Evolutionary conservation across 2,329 filamentous ascomycete species (phyloP), one percentile per base, ranked within the genome.

Genomic region (Aspergillus fumigatiaffinis): DNA sequence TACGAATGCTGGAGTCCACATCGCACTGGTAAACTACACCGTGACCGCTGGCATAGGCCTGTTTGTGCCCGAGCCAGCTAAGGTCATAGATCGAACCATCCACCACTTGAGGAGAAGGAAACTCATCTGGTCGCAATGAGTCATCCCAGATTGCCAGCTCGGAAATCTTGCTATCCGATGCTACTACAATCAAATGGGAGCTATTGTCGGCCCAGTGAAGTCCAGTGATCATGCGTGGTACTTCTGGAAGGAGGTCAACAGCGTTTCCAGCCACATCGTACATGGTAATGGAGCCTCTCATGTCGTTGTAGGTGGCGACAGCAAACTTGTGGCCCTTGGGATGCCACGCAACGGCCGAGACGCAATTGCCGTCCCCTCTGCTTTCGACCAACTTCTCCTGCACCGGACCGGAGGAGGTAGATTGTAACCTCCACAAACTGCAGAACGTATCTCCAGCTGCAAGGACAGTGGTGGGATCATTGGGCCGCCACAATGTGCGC

Each of bases 321-420:
- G 78, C 79, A 50, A 81, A 63, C 57, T 77, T 73, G 35, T 72
- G 68, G 23, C 79, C 79, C 17, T 68, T 63, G 1, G 75, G 73
- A 61, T 79, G 72, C 79, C 79, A 81, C 3, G 76, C 73, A 42
- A 79, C 68, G 2, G 77, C 73, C 10, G 77, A 79, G 49, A 80
- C 75, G 54, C 71, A 72, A 17, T 70, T 67, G 26, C 60, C 63
- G 50, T 72, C 68, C 3, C 64, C 64, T 48, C 69, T 71, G 49
- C 63, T 66, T 32, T 76, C 71, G 6, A 76, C 60, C 4, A 79
- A 62, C 28, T 71, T 72, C 53, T 75, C 72, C 50, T 72, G 66
- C 12, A 67, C 63, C 0, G 73, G 69, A 4, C 61, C 44, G 3
- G 65, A 63, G 1, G 64, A 63, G 9, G 65, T 63, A 1, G 74